Evolutionary conservation across 2,329 filamentous ascomycete species (phyloP), one percentile per base, ranked within the genome.

Genomic region (Pseudogymnoascus sp.): DNA sequence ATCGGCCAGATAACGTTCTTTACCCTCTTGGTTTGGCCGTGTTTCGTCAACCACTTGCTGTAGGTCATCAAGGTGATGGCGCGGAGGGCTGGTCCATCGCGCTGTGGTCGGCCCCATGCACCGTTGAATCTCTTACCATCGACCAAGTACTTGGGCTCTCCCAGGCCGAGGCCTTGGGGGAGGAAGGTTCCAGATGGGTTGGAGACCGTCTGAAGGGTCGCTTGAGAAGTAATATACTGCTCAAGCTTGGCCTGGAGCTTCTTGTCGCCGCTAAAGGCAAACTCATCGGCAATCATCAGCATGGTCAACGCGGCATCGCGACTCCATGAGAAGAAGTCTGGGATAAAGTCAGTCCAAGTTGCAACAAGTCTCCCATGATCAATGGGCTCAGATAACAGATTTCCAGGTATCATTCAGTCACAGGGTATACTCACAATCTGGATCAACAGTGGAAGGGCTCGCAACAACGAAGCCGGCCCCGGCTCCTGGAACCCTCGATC

Each of bases 321-420:
- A 1, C 87, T 91, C 90, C 90, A 93, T 0, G 88, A 90, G 71
- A 86, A 93, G 71, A 83, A 92, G 74, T 93, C 88, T 90, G 10
- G 31, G 23, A 57, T 13, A 9, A 28, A 19, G 50, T 57, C 13
- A 57, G 50, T 19, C 50, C 23, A 17, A 28, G 50, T 19, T 26
- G 13, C 23, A 9, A n/a, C 3, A 31, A 28, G 23, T n/a, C 23
- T 33, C 13, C 23, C 10, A 61, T n/a, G 31, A 50, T 67, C 40
- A 9, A 40, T 19, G 38, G n/a, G 38, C 10, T 19, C 38, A 17
- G 17, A 10, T 17, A 40, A 19, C 38, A 40, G 38, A 40, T 7
- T 40, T n/a, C 9, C 5, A 17, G n/a, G 17, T 19, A 40, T 40
- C n/a, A 17, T 17, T 40, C 17, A 10, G 21, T 19, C 40, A 21